Evolutionary conservation across 495 filamentous ascomycete species (phyloP).

Genomic region (Aspergillus haitiensis): DNA sequence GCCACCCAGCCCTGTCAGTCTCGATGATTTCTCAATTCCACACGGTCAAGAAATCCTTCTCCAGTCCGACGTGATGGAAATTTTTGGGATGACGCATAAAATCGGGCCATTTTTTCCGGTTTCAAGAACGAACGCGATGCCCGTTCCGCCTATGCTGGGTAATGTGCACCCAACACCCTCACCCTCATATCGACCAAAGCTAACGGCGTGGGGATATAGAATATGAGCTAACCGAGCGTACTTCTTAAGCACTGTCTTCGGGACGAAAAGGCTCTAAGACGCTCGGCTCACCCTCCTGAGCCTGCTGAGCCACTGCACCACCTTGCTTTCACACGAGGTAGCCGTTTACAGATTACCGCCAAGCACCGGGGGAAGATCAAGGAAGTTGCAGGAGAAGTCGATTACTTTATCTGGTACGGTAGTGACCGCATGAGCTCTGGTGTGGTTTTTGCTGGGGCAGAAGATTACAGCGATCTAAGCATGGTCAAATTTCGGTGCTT

Average conservation of each 20-base stretch:
- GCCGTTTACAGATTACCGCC: background rate
- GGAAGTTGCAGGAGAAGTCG: background rate
- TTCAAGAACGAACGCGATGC: background rate
- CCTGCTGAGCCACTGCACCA: background rate
- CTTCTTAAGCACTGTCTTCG: background rate
- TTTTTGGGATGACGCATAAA: background rate
- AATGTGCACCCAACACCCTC: background rate
- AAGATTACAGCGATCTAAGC: background rate
- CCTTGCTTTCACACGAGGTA: background rate
- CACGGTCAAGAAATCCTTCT: background rate
- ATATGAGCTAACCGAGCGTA: background rate
- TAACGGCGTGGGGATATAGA: background rate
- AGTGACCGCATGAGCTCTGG: background rate
- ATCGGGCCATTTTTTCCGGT: background rate
- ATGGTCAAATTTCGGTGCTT: slow-evolving; percentile 1
- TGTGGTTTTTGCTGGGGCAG: background rate
- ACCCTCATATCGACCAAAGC: background rate
- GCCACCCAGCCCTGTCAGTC: background rate
- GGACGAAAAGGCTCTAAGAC: background rate
- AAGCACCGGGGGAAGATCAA: background rate
- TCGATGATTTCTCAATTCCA: background rate
- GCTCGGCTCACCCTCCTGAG: background rate
- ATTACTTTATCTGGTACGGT: background rate
- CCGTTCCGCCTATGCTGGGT: background rate
- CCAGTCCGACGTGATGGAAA: background rate